Evolutionary conservation across 2,329 filamentous ascomycete species (phyloP), one percentile per base, ranked within the genome.

Genomic region (Fusarium haematococcum): DNA sequence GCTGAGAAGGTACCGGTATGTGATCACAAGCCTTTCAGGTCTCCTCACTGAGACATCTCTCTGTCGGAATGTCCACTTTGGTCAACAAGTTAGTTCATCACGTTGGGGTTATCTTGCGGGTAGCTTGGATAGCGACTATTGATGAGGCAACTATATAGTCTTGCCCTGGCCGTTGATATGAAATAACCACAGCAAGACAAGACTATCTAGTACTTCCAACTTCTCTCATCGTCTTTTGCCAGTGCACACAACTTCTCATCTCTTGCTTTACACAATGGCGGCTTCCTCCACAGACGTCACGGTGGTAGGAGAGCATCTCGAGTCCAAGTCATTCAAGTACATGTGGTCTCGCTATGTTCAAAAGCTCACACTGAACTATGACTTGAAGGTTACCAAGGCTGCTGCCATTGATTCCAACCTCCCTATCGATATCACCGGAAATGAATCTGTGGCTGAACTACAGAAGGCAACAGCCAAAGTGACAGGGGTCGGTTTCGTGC

Each of bases 291-390:
- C 30, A 33, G 20, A 30, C 7, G 39, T 30, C 37, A 69, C 9
- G 18, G 61, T 2, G 33, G 52, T 41, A 13, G 48, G 8, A 33
- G 45, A 52, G 10, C 48, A 52, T 52, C 48, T 52, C 3, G 27
- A 30, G 18, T 63, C 62, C n/a, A n/a, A 35, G 16, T 54, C 70
- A 20, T 73, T 43, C 50, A 73, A 73, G 65, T 30, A 73, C 45
- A 62, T 69, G 57, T 73, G 70, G 70, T 69, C 69, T 35, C 69
- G 69, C 0, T 58, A 71, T 43, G 70, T 73, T 25, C 61, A 67
- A 2, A 57, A 65, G 5, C 57, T 54, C n/a, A 63, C 54, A 5
- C 32, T 72, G 11, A 18, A 67, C 6, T 56, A 73, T 3, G 71
- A 73, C 13, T 37, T 72, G 13, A 11, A 60, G n/a, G 69, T 37